Percentiles rank a stretch among this genome's conserved stretches.
Evolutionary conservation across 1,284 basidiomycete genomes (phyloP).

Genomic region (Cryptococcus sp.): DNA sequence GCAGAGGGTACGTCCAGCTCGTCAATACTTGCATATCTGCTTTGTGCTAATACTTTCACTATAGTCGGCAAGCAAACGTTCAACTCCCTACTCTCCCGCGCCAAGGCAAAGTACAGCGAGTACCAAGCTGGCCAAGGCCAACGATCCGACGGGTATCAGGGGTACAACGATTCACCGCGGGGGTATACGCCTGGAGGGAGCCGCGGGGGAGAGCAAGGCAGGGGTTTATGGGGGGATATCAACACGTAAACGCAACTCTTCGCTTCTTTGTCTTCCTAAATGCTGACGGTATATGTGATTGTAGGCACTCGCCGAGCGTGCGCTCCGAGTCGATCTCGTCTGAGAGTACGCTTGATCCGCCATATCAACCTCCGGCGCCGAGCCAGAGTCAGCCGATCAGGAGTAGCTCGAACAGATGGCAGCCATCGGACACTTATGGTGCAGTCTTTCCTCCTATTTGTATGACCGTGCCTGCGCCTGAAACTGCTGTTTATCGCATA

Average conservation of each 20-base stretch:
- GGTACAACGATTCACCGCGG: not conserved
- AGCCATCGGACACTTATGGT: slow-evolving; percentile 48
- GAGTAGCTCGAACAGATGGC: slow-evolving; percentile 40
- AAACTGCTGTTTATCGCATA: slow-evolving; percentile 3
- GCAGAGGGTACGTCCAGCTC: slow-evolving; percentile 48
- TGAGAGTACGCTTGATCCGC: slow-evolving; percentile 27
- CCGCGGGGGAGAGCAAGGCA: slow-evolving; percentile 33
- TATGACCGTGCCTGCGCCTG: not conserved
- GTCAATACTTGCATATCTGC: not conserved
- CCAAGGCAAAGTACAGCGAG: slow-evolving; percentile 46
- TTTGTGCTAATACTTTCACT: slow-evolving; percentile 4
- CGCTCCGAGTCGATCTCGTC: slow-evolving; percentile 35
- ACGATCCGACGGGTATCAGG: not conserved
- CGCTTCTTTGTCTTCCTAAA: too few relatives aligned
- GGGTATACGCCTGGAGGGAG: slow-evolving; percentile 25
- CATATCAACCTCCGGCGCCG: slow-evolving; percentile 8
- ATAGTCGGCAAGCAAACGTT: slow-evolving; percentile 48
- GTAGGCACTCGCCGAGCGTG: slow-evolving; percentile 18
- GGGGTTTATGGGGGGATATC: slow-evolving; percentile 32
- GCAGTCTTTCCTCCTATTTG: slow-evolving; percentile 15
- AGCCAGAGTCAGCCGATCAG: slow-evolving; percentile 14
- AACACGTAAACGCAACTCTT: slow-evolving; percentile 26
- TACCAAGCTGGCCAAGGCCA: slow-evolving; percentile 29
- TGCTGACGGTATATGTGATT: too few relatives aligned
- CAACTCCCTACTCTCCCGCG: slow-evolving; percentile 40